These are phyloP conservation scores for Hyphodiscus hymeniophilus DNA, from an alignment of 495 filamentous ascomycete genomes.

Conservation along the genomic window DNA sequence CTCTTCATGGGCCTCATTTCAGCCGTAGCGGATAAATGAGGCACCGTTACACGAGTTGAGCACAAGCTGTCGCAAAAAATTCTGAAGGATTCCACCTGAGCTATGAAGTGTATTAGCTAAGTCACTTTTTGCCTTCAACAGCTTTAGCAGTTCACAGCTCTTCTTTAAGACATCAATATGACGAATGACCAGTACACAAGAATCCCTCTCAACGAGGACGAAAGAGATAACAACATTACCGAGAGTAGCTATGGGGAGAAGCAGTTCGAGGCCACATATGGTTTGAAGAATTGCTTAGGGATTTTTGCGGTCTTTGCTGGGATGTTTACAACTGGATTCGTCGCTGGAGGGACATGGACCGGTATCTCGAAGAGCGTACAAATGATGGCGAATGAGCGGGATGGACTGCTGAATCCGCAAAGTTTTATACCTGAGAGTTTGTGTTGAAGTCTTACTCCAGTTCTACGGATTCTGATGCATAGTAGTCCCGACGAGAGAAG, in stretches of 20 bases:
- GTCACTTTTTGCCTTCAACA: not conserved
- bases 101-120: not conserved
- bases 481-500: constrained; percentile 20
- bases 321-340: constrained; percentile 6
- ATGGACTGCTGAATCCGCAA: constrained; percentile 13
- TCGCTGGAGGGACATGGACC: constrained; percentile 8
- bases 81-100: not conserved
- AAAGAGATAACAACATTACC: not conserved
- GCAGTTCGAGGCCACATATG: not conserved
- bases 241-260: not conserved
- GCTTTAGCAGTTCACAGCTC: too few relatives aligned
- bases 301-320: not conserved
- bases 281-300: too few relatives aligned
- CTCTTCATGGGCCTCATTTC: too few relatives aligned
- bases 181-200: constrained; percentile 6
- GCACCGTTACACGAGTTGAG: too few relatives aligned
- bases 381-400: not conserved
- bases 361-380: not conserved
- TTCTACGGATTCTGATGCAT: not conserved
- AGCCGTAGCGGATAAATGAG: constrained; percentile 14
- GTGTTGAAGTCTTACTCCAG: not conserved
- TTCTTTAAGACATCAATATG: not conserved
- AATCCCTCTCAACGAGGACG: constrained; percentile 16
- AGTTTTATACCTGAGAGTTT: constrained; percentile 16
- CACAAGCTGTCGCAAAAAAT: not conserved